These are phyloP conservation scores for Hirsutella minnesotensis DNA, from an alignment of 2,329 filamentous ascomycete species.

Conservation along the genomic window DNA sequence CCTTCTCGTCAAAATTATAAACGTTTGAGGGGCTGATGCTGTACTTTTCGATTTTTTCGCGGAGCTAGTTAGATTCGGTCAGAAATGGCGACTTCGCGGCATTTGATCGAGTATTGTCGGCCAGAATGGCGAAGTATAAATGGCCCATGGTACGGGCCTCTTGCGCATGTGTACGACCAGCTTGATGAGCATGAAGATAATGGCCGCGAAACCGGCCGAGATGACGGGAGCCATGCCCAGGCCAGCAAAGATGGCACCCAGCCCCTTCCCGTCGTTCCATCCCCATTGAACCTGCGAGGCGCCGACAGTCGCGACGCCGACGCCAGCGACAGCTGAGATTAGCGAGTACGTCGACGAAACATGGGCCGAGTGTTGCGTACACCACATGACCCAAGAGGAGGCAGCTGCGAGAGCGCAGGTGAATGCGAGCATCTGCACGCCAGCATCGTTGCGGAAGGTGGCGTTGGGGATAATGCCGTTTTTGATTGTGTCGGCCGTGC, in stretches of 20 bases:
- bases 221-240: conserved; percentile 60
- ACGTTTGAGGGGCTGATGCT: too few species aligned
- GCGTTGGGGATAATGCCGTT: conserved; percentile 54
- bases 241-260: conserved; percentile 61
- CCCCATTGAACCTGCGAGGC: conserved; percentile 53
- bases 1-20: too few species aligned
- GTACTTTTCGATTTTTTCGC: too few species aligned
- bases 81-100: too few species aligned
- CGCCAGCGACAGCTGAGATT: conserved; percentile 53
- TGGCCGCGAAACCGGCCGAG: conserved; percentile 49
- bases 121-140: conserved; percentile 63
- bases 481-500: conserved; percentile 66
- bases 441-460: conserved; percentile 47
- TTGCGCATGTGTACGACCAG: conserved; percentile 57
- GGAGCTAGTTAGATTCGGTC: too few species aligned
- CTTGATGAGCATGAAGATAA: conserved; percentile 58
- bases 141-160: conserved; percentile 60
- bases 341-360: conserved; percentile 61
- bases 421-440: conserved; percentile 56
- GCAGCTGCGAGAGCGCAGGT: conserved; percentile 50
- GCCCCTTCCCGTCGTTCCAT: conserved; percentile 55
- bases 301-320: conserved; percentile 53
- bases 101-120: too few species aligned
- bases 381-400: conserved; percentile 67
- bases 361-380: conserved; percentile 58